Evolutionary conservation across 1,139 yeast species (phyloP), one percentile per base, ranked within the genome.

Genomic region (Protomyces lactucae-debilis): DNA sequence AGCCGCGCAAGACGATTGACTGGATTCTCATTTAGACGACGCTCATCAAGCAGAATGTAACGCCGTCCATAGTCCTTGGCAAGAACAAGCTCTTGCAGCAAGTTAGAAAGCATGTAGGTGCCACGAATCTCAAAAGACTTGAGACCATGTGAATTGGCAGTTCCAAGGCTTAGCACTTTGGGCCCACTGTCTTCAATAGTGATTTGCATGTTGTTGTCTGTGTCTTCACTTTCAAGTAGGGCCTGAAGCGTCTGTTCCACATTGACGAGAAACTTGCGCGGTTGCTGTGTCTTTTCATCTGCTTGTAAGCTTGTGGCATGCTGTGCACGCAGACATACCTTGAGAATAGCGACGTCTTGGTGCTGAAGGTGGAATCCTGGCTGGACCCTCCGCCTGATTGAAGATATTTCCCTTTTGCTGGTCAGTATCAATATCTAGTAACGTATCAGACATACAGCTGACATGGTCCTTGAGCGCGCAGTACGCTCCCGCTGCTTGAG

Each of bases 131-230:
- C 89, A 55, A 83, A 81, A 65, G 35, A 66, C 57, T 56, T 68
- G 54, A 60, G 40, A 2, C 68, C 68, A 28, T 55, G 60, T 18
- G 66, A 61, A 28, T 65, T 65, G 57, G 85, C 89, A 0, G 97
- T 89, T 5, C 96, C 96, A 52, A 91, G 79, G 69, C 85, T 81
- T 68, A 90, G 78, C 16, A 88, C 95, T 73, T 91, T 91, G n/a
- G 97, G 97, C 0, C 97, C 97, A 2, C 85, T 82, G 74, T 91
- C 97, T 72, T 91, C 97, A 63, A 91, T 87, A 14, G 97, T 91
- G 71, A 92, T 92, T 75, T 92, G 97, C 74, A 77, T 85, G 74
- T 92, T 87, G 65, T 81, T 81, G 74, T 91, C 96, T 2, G 97
- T 91, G 73, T 92, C 98, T 74, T 92, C 97, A 68, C 82, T 84